Percentiles rank a stretch among this genome's conserved stretches.
Conservation (phyloP, 352 stramenopile species). For the Globisporangium yorkense region DNA sequence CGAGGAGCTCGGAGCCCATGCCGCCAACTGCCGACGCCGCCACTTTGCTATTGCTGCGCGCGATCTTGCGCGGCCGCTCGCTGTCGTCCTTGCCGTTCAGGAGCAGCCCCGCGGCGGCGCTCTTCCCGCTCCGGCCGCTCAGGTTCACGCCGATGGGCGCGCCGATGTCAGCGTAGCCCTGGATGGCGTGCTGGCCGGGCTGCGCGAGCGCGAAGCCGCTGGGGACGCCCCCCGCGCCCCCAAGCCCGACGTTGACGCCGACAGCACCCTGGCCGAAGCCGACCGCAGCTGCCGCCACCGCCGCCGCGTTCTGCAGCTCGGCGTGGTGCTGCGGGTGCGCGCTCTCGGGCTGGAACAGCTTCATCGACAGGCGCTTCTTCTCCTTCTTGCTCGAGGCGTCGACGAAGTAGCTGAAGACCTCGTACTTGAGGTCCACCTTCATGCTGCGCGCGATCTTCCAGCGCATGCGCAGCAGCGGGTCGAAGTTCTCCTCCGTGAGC, state of each 20-base stretch:
- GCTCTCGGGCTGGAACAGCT: slow-evolving; percentile 46
- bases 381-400: slow-evolving; percentile 58
- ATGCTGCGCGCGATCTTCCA: slow-evolving; percentile 77
- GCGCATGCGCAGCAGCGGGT: slow-evolving; percentile 52
- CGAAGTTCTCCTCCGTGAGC: slow-evolving; percentile 71
- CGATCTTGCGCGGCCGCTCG: slow-evolving; percentile 41
- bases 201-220: slow-evolving; percentile 25
- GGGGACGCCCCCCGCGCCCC: no score
- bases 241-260: not conserved
- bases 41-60: slow-evolving; percentile 16
- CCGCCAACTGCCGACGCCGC: not conserved
- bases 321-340: slow-evolving; percentile 11
- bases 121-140: slow-evolving; percentile 8
- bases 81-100: slow-evolving; percentile 19
- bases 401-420: slow-evolving; percentile 78
- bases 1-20: slow-evolving; percentile 14
- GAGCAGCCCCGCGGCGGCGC: slow-evolving; percentile 14
- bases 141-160: slow-evolving; percentile 15
- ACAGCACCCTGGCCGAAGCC: slow-evolving; percentile 14
- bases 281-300: slow-evolving; percentile 1
- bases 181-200: slow-evolving; percentile 19
- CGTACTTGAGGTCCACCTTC: slow-evolving; percentile 79
- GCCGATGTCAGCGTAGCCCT: slow-evolving; percentile 40
- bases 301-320: slow-evolving; percentile 15
- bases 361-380: slow-evolving; percentile 57